These are phyloP conservation scores for Colletotrichum neosansevieriae DNA, from an alignment of 2,329 filamentous ascomycete genomes.

Conservation along the genomic window DNA sequence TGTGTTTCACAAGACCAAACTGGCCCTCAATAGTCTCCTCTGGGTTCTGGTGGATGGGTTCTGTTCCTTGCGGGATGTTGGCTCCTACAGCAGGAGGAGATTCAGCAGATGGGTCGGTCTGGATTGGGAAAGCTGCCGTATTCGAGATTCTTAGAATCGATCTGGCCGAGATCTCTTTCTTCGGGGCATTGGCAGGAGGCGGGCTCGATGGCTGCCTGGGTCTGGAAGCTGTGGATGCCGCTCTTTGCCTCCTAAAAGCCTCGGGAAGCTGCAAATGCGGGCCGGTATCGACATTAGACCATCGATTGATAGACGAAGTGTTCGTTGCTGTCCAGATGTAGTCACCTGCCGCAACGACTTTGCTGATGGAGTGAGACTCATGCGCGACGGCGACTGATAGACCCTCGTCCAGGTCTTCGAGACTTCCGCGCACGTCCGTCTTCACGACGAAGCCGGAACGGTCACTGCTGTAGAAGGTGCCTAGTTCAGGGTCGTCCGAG, in stretches of 20 bases:
- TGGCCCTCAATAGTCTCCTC: slow-evolving; percentile 93
- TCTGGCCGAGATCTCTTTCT: slow-evolving; percentile 79
- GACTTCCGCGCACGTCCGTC: slow-evolving; percentile 84
- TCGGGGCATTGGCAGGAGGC: slow-evolving; percentile 51
- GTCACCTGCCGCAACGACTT: slow-evolving; percentile 76
- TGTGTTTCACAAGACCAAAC: slow-evolving; percentile 93
- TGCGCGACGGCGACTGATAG: slow-evolving; percentile 91
- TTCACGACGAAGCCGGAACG: slow-evolving; percentile 94
- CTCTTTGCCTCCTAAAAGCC: slow-evolving; percentile 61
- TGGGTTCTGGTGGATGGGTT: slow-evolving; percentile 76
- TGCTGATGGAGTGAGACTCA: slow-evolving; percentile 86
- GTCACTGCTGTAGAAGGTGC: slow-evolving; percentile 95
- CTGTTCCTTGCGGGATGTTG: slow-evolving; percentile 42
- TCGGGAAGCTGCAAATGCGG: slow-evolving; percentile 76
- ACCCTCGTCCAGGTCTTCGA: slow-evolving; percentile 81
- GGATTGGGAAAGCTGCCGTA: slow-evolving; percentile 79
- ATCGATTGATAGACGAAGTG: slow-evolving; percentile 91
- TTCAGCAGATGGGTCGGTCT: slow-evolving; percentile 66
- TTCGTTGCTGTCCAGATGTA: slow-evolving; percentile 92
- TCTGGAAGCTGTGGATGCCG: slow-evolving; percentile 53
- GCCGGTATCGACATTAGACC: slow-evolving; percentile 86
- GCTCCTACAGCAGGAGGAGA: slow-evolving; percentile 51
- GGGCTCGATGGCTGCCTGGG: slow-evolving; percentile 48
- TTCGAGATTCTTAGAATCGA: slow-evolving; percentile 87
- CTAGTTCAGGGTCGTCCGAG: slow-evolving; percentile 86